phyloP scores from a whole-genome alignment of 176 grass and related monocot genomes.

The Carex kokanica region DNA sequence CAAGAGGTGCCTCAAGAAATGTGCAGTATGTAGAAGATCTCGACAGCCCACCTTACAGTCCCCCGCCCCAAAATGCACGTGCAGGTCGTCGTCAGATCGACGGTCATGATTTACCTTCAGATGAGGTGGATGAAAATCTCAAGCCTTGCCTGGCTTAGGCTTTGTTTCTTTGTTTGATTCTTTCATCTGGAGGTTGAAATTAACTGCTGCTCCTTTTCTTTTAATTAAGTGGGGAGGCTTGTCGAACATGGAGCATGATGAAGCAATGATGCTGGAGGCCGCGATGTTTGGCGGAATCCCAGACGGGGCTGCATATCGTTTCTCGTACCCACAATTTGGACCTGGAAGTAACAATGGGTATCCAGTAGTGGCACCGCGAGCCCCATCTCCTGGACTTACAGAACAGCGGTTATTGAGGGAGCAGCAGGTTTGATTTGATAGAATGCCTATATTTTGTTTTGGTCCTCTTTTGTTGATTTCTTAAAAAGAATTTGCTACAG shows the following conservation, averaged over 20 bases:
- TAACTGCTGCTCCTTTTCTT: constrained; percentile 19
- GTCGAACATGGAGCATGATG: constrained; percentile 88
- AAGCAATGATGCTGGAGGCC: constrained; percentile 97
- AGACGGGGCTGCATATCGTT: constrained; percentile 56
- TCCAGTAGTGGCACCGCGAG: constrained; percentile 33
- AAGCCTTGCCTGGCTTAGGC: constrained; percentile 5
- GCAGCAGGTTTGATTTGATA: constrained; percentile 62
- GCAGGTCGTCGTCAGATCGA: constrained; percentile 30
- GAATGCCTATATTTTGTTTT: not conserved
- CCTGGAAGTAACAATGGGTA: constrained; percentile 25
- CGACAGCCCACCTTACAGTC: constrained; percentile 39
- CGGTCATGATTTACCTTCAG: constrained; percentile 42
- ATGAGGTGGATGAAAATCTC: constrained; percentile 48
- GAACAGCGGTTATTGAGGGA: constrained; percentile 83
- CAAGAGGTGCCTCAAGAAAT: constrained; percentile 39
- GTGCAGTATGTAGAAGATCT: constrained; percentile 21
- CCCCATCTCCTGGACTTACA: constrained; percentile 66
- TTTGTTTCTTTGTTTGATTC: constrained; percentile 12
- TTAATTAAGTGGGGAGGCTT: constrained; percentile 86
- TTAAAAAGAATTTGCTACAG: not conserved
- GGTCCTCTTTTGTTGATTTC: not conserved
- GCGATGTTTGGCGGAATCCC: constrained; percentile 94
- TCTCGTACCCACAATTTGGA: constrained; percentile 50
- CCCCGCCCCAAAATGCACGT: constrained; percentile 27
- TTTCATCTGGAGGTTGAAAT: constrained; percentile 25